These are phyloP conservation scores for Pyricularia grisea DNA, from an alignment of 2,329 filamentous ascomycete species.

Conservation along the genomic window DNA sequence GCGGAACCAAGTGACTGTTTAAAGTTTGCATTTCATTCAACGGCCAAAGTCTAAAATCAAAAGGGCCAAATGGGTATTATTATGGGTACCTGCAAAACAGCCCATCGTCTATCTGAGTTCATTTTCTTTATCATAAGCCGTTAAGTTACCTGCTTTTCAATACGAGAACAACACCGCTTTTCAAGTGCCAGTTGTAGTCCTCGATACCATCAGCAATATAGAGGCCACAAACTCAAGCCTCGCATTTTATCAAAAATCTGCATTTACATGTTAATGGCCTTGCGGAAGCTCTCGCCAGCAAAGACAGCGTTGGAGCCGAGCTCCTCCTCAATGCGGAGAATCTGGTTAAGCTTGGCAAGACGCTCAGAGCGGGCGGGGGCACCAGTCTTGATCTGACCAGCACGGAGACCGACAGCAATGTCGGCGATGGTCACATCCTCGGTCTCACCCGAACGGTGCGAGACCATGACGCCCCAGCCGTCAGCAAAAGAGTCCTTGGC, in stretches of 20 bases:
- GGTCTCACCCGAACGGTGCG: slow-evolving; percentile 97
- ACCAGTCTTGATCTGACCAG: slow-evolving; percentile 98
- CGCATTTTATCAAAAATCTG: neutral
- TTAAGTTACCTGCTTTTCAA: neutral
- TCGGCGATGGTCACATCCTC: slow-evolving; percentile 99
- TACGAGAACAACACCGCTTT: neutral
- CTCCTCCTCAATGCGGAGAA: slow-evolving; percentile 99
- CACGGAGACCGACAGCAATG: slow-evolving; percentile 90
- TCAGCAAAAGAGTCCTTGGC: slow-evolving; percentile 97
- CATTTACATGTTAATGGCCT: slow-evolving; percentile 72
- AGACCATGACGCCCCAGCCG: slow-evolving; percentile 99
- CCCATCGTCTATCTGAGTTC: slow-evolving; percentile 2
- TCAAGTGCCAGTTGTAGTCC: neutral
- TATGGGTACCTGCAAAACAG: neutral
- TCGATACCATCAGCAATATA: neutral
- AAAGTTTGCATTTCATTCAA: neutral
- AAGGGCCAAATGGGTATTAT: neutral
- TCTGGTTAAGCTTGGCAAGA: slow-evolving; percentile 99
- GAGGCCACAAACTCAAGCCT: neutral
- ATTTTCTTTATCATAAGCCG: slow-evolving; percentile 3
- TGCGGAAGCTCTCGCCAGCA: slow-evolving; percentile 88
- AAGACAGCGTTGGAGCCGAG: slow-evolving; percentile 86
- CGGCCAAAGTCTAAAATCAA: neutral
- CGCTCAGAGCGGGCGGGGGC: slow-evolving; percentile 94
- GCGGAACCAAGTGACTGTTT: too few relatives aligned